Conservation (phyloP, 2,329 filamentous ascomycete species). For the Nemania abortiva region DNA sequence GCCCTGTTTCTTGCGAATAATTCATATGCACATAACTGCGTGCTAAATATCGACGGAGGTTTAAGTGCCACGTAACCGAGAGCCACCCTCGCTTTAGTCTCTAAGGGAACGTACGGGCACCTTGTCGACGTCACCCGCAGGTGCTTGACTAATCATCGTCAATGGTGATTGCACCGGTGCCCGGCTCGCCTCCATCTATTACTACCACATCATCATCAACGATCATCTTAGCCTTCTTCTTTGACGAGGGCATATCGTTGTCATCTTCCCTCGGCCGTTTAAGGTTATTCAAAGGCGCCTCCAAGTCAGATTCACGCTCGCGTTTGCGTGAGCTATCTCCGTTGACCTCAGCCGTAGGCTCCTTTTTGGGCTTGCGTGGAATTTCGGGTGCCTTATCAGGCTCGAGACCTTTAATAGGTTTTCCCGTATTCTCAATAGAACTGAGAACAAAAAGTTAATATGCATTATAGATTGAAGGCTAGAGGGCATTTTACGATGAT, state of each 20-base stretch:
- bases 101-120: background rate
- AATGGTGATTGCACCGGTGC: constrained; percentile 75
- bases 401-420: constrained; percentile 65
- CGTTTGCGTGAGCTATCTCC: constrained; percentile 57
- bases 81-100: background rate
- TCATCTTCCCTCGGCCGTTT: constrained; percentile 64
- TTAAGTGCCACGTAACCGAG: constrained; percentile 72
- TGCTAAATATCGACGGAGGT: constrained; percentile 87
- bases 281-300: constrained; percentile 53
- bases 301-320: constrained; percentile 55
- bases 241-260: constrained; percentile 55
- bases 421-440: constrained; percentile 56
- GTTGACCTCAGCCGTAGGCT: constrained; percentile 55
- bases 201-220: constrained; percentile 59
- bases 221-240: constrained; percentile 66
- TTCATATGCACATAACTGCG: constrained; percentile 86
- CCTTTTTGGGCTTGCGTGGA: constrained; percentile 65
- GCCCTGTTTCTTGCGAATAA: constrained; percentile 82
- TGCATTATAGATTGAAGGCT: constrained; percentile 40
- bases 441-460: constrained; percentile 40
- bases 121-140: background rate
- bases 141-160: constrained; percentile 61
- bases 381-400: constrained; percentile 61
- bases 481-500: constrained; percentile 63
- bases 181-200: constrained; percentile 62